These are phyloP conservation scores for Hysterangium stoloniferum DNA, from an alignment of 768 basidiomycete species.

Conservation along the genomic window DNA sequence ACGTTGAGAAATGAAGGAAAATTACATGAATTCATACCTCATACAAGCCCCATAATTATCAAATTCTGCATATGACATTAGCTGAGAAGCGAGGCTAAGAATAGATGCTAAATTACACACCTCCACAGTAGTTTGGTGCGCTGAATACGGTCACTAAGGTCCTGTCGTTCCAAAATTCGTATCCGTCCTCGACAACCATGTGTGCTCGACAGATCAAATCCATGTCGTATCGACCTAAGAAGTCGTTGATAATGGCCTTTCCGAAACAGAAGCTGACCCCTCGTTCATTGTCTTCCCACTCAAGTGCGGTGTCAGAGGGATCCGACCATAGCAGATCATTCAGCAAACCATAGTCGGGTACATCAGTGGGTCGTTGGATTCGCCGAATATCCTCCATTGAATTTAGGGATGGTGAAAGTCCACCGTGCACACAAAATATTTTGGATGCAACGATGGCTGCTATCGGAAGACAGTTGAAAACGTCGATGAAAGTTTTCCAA, in stretches of 20 bases:
- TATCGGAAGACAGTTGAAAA: slow-evolving; percentile 98
- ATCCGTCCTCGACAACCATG: slow-evolving; percentile 99
- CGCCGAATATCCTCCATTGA: slow-evolving; percentile 99
- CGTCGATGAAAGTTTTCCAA: slow-evolving; percentile 99
- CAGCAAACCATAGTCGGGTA: slow-evolving; percentile 94
- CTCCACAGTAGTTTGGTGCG: slow-evolving; percentile 94
- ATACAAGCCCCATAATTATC: slow-evolving; percentile 95
- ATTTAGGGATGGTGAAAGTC: slow-evolving; percentile 85
- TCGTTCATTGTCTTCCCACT: slow-evolving; percentile 99
- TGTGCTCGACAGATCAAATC: slow-evolving; percentile 99
- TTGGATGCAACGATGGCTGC: slow-evolving; percentile 98
- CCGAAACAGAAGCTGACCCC: slow-evolving; percentile 99
- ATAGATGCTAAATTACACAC: slow-evolving; percentile 40
- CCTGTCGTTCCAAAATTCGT: slow-evolving; percentile 99
- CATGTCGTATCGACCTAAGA: slow-evolving; percentile 93
- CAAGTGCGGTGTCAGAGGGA: slow-evolving; percentile 92
- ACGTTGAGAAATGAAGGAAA: slow-evolving; percentile 4
- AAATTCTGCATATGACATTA: slow-evolving; percentile 49
- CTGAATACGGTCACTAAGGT: slow-evolving; percentile 98
- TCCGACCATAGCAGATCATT: slow-evolving; percentile 98
- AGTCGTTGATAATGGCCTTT: slow-evolving; percentile 94
- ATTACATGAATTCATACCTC: slow-evolving; percentile 46
- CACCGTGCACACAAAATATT: slow-evolving; percentile 98
- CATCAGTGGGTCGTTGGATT: slow-evolving; percentile 96
- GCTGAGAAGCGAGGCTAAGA: slow-evolving; percentile 17